Evolutionary conservation across 768 basidiomycete genomes (phyloP).

Genomic region (Russula emetica): DNA sequence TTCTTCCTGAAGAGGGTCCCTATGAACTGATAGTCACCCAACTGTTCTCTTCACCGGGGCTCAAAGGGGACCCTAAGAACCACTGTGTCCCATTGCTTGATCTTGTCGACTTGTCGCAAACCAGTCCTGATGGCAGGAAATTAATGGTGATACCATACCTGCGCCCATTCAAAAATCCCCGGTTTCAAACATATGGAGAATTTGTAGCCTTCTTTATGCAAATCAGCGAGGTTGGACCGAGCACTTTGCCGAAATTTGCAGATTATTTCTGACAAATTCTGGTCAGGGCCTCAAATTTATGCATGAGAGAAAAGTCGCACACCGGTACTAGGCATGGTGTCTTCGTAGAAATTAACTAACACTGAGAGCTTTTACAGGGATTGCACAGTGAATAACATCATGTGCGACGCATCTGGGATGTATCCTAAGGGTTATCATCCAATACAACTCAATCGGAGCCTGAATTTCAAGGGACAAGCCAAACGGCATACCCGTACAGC

Average conservation of each 20-base stretch:
- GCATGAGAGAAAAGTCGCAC: conserved; percentile 12
- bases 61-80: conserved; percentile 18
- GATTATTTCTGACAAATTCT: neutral
- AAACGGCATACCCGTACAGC: conserved; percentile 30
- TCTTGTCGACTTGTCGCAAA: conserved; percentile 4
- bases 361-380: conserved; percentile 1
- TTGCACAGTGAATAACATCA: conserved; percentile 20
- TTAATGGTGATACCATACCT: conserved; percentile 28
- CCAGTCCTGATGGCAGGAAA: neutral
- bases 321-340: conserved; percentile 5
- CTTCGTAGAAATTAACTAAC: neutral
- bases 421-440: conserved; percentile 18
- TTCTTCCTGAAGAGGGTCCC: conserved; percentile 18
- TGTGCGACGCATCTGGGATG: conserved; percentile 21
- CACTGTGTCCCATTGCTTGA: conserved; percentile 28
- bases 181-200: conserved; percentile 26
- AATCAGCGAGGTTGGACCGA: conserved; percentile 15
- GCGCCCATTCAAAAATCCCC: conserved; percentile 25
- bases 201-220: conserved; percentile 26
- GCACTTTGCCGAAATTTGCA: neutral
- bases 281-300: conserved; percentile 14
- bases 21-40: conserved; percentile 13
- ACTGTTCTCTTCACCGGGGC: conserved; percentile 12
- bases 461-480: conserved; percentile 11
- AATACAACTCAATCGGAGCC: neutral